phyloP scores from a whole-genome alignment of 108 stramenopile genomes.

The Cyclostephanos tholiformis region DNA sequence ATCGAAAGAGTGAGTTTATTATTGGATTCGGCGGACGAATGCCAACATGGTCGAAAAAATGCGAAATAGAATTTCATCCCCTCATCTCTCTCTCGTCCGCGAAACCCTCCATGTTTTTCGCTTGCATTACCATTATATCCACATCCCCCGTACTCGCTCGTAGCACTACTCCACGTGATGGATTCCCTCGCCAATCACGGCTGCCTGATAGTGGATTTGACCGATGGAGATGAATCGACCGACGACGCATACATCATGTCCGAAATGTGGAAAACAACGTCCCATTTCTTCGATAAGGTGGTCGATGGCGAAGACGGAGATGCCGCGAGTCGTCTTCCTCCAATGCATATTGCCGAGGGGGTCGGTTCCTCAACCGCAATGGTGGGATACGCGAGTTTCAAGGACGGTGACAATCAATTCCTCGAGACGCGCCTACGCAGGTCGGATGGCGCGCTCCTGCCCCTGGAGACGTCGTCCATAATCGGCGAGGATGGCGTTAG shows the following conservation, averaged over 20 bases:
- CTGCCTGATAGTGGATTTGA: conserved; percentile 79
- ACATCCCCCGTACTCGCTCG: background rate
- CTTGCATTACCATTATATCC: background rate
- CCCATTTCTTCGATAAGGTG: conserved; percentile 56
- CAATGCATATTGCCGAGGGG: conserved; percentile 58
- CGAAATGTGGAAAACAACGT: conserved; percentile 70
- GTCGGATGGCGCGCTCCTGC: conserved; percentile 54
- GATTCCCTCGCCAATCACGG: conserved; percentile 84
- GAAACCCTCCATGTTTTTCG: background rate
- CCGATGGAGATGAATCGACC: conserved; percentile 60
- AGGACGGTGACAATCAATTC: conserved; percentile 72
- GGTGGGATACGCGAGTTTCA: conserved; percentile 67
- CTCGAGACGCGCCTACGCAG: conserved; percentile 72
- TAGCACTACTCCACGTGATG: conserved; percentile 82
- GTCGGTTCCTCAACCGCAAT: conserved; percentile 69
- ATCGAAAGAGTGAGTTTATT: conserved; percentile 62
- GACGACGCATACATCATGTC: conserved; percentile 55
- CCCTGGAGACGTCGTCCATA: conserved; percentile 45
- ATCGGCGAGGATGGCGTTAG: conserved; percentile 58
- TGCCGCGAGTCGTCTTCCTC: conserved; percentile 40
- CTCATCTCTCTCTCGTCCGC: no score
- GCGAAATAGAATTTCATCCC: no score
- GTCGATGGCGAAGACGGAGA: conserved; percentile 25
- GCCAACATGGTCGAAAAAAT: no score
- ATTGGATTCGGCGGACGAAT: no score